Evolutionary conservation across 169 alveolate genomes (phyloP).

Genomic region (Plasmodium malariae): DNA sequence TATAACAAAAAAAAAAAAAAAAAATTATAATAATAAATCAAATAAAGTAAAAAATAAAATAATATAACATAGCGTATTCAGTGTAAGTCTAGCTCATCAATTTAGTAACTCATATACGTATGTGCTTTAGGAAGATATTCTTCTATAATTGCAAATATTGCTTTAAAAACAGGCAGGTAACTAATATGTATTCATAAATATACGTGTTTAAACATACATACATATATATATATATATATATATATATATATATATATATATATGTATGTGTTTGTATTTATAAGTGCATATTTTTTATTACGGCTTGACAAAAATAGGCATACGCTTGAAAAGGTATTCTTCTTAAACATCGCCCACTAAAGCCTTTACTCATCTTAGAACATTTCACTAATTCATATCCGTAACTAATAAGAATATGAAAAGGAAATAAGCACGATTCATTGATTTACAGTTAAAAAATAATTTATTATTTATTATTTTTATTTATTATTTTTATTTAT

Average conservation of each 20-base stretch:
- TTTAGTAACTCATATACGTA: no score
- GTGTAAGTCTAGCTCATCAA: no score
- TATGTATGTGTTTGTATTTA: no score
- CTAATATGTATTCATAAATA: neutral
- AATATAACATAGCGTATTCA: no score
- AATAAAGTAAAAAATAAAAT: no score
- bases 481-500: neutral
- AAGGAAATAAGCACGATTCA: neutral
- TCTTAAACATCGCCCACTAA: slow-evolving; percentile 86
- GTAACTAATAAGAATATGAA: slow-evolving; percentile 21
- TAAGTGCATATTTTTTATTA: no score
- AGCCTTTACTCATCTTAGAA: slow-evolving; percentile 73
- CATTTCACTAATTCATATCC: slow-evolving; percentile 71
- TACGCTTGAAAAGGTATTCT: slow-evolving; percentile 87
- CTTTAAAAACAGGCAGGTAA: neutral
- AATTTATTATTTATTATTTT: neutral
- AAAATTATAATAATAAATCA: no score
- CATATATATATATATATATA: slow-evolving; percentile 11
- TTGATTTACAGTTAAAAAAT: neutral
- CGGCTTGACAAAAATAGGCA: slow-evolving; percentile 78
- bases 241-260: neutral
- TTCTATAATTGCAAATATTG: no score
- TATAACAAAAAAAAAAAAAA: no score
- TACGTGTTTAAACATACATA: neutral
- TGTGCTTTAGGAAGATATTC: no score